A percentile compares a stretch with the other conserved stretches of the same genome.
These are phyloP conservation scores for Penicillium herquei DNA, from an alignment of 495 filamentous ascomycete genomes.

Conservation along the genomic window DNA sequence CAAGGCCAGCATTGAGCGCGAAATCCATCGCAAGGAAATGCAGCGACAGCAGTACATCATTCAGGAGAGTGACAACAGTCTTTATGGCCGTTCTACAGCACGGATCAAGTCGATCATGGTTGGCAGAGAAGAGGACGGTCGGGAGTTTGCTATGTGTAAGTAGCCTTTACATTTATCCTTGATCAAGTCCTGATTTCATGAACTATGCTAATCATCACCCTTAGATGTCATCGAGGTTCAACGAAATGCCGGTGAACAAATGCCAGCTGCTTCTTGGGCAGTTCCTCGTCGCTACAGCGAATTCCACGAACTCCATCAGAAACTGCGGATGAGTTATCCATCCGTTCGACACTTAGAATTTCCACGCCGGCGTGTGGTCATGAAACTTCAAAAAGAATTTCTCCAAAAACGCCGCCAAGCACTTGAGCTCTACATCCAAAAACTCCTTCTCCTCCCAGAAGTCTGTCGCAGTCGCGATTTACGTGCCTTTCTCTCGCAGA, in stretches of 20 bases:
- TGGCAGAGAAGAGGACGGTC: constrained; percentile 86
- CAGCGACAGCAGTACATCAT: constrained; percentile 96
- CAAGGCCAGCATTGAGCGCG: constrained; percentile 85
- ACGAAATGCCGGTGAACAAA: constrained; percentile 82
- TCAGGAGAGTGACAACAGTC: constrained; percentile 96
- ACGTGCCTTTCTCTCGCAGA: constrained; percentile 90
- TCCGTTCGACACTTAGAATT: constrained; percentile 89
- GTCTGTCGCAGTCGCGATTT: constrained; percentile 93
- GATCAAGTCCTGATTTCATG: background rate
- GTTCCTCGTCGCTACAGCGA: constrained; percentile 88
- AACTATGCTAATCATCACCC: constrained; percentile 4
- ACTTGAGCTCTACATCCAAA: constrained; percentile 81
- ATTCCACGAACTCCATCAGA: constrained; percentile 93
- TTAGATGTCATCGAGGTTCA: constrained; percentile 84
- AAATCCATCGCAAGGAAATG: constrained; percentile 90
- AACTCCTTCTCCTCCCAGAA: constrained; percentile 81
- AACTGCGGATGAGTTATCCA: constrained; percentile 77
- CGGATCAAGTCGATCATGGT: constrained; percentile 90
- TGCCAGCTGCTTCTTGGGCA: constrained; percentile 80
- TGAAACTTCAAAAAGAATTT: constrained; percentile 96
- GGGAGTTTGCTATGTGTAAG: constrained; percentile 86
- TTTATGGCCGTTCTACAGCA: constrained; percentile 87
- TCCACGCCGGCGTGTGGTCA: constrained; percentile 83
- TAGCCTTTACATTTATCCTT: background rate
- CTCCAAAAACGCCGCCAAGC: constrained; percentile 80